Evolutionary conservation across 805 yeast species (phyloP).

Genomic region (Kuraishia molischiana): DNA sequence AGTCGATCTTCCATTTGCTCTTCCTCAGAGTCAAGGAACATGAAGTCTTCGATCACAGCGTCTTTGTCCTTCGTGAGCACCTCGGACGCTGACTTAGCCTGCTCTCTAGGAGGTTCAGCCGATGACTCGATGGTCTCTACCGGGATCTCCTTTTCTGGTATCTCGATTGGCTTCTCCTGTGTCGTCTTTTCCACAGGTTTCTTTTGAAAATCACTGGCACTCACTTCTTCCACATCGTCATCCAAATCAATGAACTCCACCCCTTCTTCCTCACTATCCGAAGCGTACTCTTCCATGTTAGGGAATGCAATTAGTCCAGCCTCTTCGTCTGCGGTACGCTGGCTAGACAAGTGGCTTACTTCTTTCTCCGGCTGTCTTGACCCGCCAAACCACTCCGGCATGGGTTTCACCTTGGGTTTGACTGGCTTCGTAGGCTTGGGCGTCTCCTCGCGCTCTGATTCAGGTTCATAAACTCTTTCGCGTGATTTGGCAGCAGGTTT

Average conservation of each 20-base stretch:
- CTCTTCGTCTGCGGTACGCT: conserved; percentile 27
- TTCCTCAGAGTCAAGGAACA: conserved; percentile 73
- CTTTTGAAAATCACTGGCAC: neutral
- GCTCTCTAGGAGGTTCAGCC: too few relatives aligned
- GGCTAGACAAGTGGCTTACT: neutral
- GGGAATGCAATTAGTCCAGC: conserved; percentile 37
- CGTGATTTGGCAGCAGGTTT: neutral
- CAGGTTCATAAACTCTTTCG: neutral
- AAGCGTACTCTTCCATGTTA: conserved; percentile 3
- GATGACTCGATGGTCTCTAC: too few relatives aligned
- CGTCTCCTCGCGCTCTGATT: too few relatives aligned
- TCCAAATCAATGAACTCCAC: conserved; percentile 10
- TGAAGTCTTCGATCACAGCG: conserved; percentile 33
- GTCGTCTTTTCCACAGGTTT: neutral
- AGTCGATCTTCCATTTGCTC: conserved; percentile 53
- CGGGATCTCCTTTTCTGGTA: too few relatives aligned
- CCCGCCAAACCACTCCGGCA: conserved; percentile 12
- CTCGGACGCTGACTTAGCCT: too few relatives aligned
- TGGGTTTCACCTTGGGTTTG: conserved; percentile 5
- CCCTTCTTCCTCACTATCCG: conserved; percentile 9
- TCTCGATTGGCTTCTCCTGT: too few relatives aligned
- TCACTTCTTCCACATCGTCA: neutral
- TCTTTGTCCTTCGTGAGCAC: neutral
- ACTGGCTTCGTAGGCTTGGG: too few relatives aligned
- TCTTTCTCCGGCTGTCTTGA: neutral